Base-by-base conservation (phyloP, 2,329 filamentous ascomycete species). In the Cercospora sp. region DNA sequence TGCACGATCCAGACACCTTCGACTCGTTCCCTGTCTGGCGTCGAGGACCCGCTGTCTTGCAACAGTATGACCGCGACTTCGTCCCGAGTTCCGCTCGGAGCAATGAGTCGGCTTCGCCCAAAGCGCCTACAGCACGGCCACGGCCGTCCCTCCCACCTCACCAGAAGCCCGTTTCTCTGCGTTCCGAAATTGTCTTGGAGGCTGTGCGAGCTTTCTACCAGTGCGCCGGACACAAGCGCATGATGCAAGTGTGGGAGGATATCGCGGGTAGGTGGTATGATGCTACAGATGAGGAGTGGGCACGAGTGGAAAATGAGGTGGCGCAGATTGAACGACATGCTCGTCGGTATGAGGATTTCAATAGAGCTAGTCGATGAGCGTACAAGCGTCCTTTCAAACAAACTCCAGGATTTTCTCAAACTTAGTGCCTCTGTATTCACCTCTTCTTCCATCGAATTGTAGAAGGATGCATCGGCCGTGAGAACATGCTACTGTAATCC, bases 161-260 rank as follows among this genome's bases (percentile, higher is more conserved):
- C n/a, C 32, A 58, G 5, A 59, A 65, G 24, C 51, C 51, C 13
- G n/a, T 63, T 18, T 30, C 78, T 40, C 80, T 81, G 0, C 78
- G 82, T 0, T 81, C 79, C 0, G 79, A 90, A 7, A 65, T 91
- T 72, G 85, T 85, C 51, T 82, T 87, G 49, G 88, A 87, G 82
- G 82, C 84, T 0, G 76, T 93, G 43, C 82, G 84, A 55, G 90
- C 91, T 3, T 91, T 91, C 77, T 83, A 84, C 68, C 86, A 84
- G 70, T 90, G 87, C 74, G 82, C 83, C n/a, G 81, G 84, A 1
- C 77, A 78, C 24, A 82, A 85, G 10, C 80, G 82, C 34, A 83
- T 89, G 58, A 69, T 88, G 68, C 80, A 84, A 51, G 84, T 87
- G 3, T 93, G 83, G 83, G 76, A 81, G 34, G 79, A 84, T 69